Percentiles rank a stretch among this genome's conserved stretches.
Evolutionary conservation across 768 basidiomycete species (phyloP).

Genomic region (Psilocybe subaeruginosa): DNA sequence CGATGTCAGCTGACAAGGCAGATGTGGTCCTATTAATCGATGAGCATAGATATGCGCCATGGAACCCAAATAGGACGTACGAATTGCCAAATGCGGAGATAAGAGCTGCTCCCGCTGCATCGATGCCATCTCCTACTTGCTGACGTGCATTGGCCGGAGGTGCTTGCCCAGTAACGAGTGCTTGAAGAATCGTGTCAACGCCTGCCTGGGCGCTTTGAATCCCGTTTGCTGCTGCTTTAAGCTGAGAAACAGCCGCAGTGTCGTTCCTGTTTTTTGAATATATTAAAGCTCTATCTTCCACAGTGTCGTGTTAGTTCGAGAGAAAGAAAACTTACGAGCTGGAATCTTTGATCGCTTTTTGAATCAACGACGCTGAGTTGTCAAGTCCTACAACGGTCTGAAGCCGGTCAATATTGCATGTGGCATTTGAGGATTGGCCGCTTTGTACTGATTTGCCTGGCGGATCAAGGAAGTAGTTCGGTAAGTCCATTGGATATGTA

Average conservation of each 20-base stretch:
- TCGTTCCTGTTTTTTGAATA: not conserved
- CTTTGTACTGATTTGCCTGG: not conserved
- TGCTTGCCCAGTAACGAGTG: not conserved
- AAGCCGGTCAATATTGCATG: constrained; percentile 3
- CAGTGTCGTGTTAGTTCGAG: not conserved
- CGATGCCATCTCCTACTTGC: not conserved
- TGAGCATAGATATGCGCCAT: not conserved
- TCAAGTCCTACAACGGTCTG: not conserved
- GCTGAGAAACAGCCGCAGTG: not conserved
- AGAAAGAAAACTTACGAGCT: not conserved
- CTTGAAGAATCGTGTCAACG: not conserved
- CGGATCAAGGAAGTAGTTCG: not conserved
- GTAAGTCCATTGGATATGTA: not conserved
- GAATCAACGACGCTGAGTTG: not conserved
- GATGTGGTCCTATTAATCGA: not conserved
- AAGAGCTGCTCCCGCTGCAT: not conserved
- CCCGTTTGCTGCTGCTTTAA: not conserved
- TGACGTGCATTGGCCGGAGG: not conserved
- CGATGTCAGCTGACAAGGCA: not conserved
- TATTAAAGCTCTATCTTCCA: not conserved
- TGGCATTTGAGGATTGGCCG: not conserved
- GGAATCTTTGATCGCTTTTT: not conserved
- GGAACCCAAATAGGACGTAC: not conserved
- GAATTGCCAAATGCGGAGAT: not conserved
- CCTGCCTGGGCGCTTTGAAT: not conserved